Evolutionary conservation across 2,329 filamentous ascomycete species (phyloP).

Genomic region (Claviceps paspali): DNA sequence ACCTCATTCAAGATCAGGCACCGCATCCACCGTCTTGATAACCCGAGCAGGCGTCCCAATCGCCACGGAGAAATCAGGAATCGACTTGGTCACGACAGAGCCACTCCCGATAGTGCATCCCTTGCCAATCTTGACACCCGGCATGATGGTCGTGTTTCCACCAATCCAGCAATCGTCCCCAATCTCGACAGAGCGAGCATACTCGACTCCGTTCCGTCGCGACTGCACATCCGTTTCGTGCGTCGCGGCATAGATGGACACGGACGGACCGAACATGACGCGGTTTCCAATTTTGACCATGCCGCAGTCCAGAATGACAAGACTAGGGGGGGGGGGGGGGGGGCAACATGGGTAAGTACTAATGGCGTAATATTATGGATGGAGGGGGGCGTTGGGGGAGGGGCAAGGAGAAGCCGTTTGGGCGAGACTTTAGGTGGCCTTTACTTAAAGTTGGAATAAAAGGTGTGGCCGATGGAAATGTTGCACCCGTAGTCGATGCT

Average conservation of each 20-base stretch:
- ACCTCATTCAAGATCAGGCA: conserved; percentile 14
- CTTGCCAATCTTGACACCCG: conserved; percentile 36
- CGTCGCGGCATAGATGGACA: conserved; percentile 53
- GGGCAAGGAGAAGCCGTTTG: no score
- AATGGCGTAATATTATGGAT: no score
- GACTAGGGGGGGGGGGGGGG: conserved; percentile 16
- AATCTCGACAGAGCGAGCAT: conserved; percentile 29
- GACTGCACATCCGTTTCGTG: conserved; percentile 51
- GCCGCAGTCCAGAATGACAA: conserved; percentile 59
- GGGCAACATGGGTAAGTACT: no score
- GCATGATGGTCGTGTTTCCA: conserved; percentile 31
- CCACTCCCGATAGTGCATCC: conserved; percentile 36
- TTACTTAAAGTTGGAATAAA: conserved; percentile 41
- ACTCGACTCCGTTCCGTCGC: conserved; percentile 31
- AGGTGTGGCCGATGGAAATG: conserved; percentile 43
- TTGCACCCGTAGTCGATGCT: conserved; percentile 53
- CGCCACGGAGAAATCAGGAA: conserved; percentile 32
- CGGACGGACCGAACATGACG: conserved; percentile 57
- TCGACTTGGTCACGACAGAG: conserved; percentile 32
- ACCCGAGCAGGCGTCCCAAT: conserved; percentile 33
- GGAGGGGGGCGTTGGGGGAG: no score
- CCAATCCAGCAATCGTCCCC: conserved; percentile 42
- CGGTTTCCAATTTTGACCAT: conserved; percentile 54
- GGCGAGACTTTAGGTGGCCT: no score
- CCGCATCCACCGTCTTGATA: conserved; percentile 28